Evolutionary conservation across 169 alveolate species (phyloP).

Genomic region (Blepharisma undulans): DNA sequence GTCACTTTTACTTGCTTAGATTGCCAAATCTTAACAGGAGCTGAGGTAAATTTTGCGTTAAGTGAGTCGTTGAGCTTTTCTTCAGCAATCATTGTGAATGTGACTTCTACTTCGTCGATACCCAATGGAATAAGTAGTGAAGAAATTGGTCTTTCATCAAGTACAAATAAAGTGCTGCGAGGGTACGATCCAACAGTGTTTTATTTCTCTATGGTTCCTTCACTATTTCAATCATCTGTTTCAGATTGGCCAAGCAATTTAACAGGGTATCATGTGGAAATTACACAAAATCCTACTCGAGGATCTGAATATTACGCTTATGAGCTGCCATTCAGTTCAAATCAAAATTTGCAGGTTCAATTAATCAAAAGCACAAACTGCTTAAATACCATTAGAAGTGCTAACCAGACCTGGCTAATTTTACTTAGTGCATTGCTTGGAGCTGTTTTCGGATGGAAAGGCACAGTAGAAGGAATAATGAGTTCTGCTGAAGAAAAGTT

Average conservation of each 20-base stretch:
- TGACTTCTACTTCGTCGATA: slow-evolving; percentile 41
- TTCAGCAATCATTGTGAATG: slow-evolving; percentile 11
- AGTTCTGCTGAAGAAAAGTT: neutral
- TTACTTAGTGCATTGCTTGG: neutral
- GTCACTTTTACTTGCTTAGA: neutral
- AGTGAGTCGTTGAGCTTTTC: neutral
- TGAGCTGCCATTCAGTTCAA: neutral
- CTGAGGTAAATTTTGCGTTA: neutral
- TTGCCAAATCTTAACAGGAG: neutral
- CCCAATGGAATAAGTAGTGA: slow-evolving; percentile 19
- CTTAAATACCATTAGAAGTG: neutral
- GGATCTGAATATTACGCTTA: neutral
- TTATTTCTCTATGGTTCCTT: neutral
- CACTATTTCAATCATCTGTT: slow-evolving; percentile 3
- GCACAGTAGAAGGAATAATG: slow-evolving; percentile 23
- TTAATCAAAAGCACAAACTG: neutral
- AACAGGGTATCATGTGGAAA: slow-evolving; percentile 17
- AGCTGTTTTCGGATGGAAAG: slow-evolving; percentile 17
- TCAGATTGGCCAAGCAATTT: neutral
- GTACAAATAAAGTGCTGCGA: neutral
- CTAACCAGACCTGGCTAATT: neutral
- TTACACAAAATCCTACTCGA: neutral
- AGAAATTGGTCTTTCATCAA: neutral
- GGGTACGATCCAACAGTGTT: slow-evolving; percentile 3
- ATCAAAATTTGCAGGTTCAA: neutral